A percentile compares a stretch with the other conserved stretches of the same genome.
Evolutionary conservation across 257 asterid genomes (phyloP).

Genomic region (Lycium barbarum): DNA sequence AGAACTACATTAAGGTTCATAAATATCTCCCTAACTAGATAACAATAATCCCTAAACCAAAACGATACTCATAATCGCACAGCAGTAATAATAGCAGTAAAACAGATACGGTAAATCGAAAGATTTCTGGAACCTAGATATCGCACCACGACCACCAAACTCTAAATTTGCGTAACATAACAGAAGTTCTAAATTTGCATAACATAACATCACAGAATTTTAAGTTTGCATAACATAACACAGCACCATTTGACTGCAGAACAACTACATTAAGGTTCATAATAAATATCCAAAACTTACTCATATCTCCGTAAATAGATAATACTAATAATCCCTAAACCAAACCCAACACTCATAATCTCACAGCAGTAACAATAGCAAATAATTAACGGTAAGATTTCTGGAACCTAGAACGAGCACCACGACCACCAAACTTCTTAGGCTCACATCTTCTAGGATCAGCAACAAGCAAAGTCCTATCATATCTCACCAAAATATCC

Average conservation of each 20-base stretch:
- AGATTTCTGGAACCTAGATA: too few relatives aligned
- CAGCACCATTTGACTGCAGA: too few relatives aligned
- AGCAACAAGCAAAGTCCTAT: slow-evolving; percentile 29
- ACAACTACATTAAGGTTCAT: too few relatives aligned
- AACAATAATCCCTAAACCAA: background rate
- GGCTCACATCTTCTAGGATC: slow-evolving; percentile 31
- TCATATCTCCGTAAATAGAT: too few relatives aligned
- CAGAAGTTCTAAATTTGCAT: too few relatives aligned
- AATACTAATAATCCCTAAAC: background rate
- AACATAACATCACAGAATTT: too few relatives aligned
- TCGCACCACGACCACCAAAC: too few relatives aligned
- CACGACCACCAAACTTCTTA: slow-evolving; percentile 32
- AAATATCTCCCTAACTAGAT: too few relatives aligned
- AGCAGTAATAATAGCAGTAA: background rate
- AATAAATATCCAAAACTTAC: too few relatives aligned
- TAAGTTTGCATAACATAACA: too few relatives aligned
- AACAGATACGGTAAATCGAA: background rate
- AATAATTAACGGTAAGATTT: slow-evolving; percentile 24
- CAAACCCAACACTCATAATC: background rate
- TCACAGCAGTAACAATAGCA: background rate
- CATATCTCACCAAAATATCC: slow-evolving; percentile 12
- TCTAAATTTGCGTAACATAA: too few relatives aligned
- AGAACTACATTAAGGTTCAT: too few relatives aligned
- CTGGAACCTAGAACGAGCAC: slow-evolving; percentile 32
- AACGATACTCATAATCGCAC: background rate